A percentile compares a stretch with the other conserved stretches of the same genome.
phyloP scores from a whole-genome alignment of 768 basidiomycete genomes.

The Russula abietina region DNA sequence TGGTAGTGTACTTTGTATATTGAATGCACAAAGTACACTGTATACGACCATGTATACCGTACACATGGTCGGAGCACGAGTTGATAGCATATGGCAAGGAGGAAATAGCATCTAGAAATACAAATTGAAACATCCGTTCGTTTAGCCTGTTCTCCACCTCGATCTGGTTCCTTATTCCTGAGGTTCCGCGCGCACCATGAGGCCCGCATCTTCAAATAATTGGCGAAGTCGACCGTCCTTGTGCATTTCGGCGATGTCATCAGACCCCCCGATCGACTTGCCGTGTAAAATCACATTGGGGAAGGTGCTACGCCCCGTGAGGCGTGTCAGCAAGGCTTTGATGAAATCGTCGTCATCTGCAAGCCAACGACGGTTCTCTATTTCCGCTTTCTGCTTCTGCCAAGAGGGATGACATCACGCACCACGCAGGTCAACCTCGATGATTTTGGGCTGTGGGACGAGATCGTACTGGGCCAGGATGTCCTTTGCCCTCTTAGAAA shows the following conservation, averaged over 20 bases:
- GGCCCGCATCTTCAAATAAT: constrained; percentile 45
- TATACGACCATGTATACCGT: too few relatives aligned
- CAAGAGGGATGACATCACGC: constrained; percentile 22
- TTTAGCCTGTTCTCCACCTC: background rate
- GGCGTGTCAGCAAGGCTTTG: constrained; percentile 57
- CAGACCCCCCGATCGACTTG: constrained; percentile 58
- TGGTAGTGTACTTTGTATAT: too few relatives aligned
- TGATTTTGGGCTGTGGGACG: constrained; percentile 55
- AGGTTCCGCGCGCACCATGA: constrained; percentile 25
- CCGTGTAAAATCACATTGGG: constrained; percentile 69
- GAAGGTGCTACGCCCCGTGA: constrained; percentile 65
- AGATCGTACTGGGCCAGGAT: constrained; percentile 57
- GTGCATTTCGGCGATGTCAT: constrained; percentile 51
- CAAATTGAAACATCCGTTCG: background rate
- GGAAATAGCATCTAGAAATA: constrained; percentile 3
- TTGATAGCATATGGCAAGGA: background rate
- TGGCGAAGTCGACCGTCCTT: constrained; percentile 38
- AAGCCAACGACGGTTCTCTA: background rate
- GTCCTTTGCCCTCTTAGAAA: constrained; percentile 54
- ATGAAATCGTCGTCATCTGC: constrained; percentile 57
- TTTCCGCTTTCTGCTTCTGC: background rate
- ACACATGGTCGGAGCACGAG: background rate
- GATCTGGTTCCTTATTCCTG: background rate
- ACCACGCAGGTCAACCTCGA: constrained; percentile 76
- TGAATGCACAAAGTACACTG: too few relatives aligned